Evolutionary conservation across 2,329 filamentous ascomycete species (phyloP), one percentile per base, ranked within the genome.

Genomic region (Ophiostoma quercus): DNA sequence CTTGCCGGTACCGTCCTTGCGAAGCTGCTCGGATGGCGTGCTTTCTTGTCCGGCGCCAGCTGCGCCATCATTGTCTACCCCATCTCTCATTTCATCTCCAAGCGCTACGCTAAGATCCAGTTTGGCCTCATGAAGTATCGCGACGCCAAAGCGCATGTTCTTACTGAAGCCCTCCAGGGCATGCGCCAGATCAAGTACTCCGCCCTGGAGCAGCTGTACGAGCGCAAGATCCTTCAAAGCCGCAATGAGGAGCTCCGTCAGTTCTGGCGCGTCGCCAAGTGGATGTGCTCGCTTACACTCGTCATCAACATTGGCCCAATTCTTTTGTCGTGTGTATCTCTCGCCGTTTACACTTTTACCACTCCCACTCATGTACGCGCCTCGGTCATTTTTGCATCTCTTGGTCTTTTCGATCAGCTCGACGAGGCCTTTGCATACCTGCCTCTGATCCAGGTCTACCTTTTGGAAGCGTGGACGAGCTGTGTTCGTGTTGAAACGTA

Each of bases 101-200:
- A 74, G 54, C 75, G 74, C 57, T 78, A 78, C 69, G 75, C 75
- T 9, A 69, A 71, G 2, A 75, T 78, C 54, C 76, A 78, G 70
- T 77, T 78, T 54, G 75, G 76, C 43, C 74, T 79, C 29, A 79
- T 79, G 78, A 76, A 75, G 65, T 77, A 76, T 67, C 76, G 78
- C 3, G 78, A 79, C 67, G 76, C 73, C 66, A 79, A 79, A 71
- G 75, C 77, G 1, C 75, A 79, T 67, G 72, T 79, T 7, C 71
- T 79, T 68, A 78, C 76, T 1, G 78, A 79, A 68, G 78, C 77
- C 0, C 72, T 79, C 22, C 76, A 79, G 43, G 78, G 78, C 32
- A 79, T 79, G 76, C 77, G 78, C 12, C 78, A 79, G 72, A 79
- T 79, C 76, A 77, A 78, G 68, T 79, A 78, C 72, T 79, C 78